phyloP scores from a whole-genome alignment of 495 filamentous ascomycete genomes.

The Xylaria nigripes region DNA sequence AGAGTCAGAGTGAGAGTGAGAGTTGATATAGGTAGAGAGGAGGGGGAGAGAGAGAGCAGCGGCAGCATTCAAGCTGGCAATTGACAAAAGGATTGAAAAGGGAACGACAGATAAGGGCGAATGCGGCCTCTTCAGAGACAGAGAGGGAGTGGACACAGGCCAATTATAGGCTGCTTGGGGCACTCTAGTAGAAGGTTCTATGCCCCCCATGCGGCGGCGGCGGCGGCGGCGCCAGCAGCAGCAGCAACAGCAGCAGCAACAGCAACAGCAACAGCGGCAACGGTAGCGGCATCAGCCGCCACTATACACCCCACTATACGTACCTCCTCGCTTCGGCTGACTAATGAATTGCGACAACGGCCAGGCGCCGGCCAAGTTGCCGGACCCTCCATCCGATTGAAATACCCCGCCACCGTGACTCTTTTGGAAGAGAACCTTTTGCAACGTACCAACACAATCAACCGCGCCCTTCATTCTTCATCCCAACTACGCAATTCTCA shows the following conservation, averaged over 20 bases:
- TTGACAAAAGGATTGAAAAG: not conserved
- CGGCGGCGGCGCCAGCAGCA: not conserved
- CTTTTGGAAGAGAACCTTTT: not conserved
- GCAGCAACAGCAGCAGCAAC: not conserved
- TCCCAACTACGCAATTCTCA: not conserved
- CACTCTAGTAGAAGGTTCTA: constrained; percentile 32
- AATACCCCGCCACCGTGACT: not conserved
- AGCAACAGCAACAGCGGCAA: not conserved
- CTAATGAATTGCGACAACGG: constrained; percentile 4
- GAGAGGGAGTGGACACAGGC: constrained; percentile 13
- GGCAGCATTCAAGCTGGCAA: not conserved
- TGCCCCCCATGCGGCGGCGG: constrained; percentile 1
- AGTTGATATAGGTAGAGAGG: not conserved
- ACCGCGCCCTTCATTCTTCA: not conserved
- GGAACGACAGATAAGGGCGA: constrained; percentile 1
- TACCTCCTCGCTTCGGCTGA: not conserved
- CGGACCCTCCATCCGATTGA: not conserved
- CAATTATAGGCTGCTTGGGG: constrained; percentile 29
- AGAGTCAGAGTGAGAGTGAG: not conserved
- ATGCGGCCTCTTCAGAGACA: constrained; percentile 5
- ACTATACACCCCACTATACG: not conserved
- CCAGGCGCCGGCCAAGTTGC: not conserved
- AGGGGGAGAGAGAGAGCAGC: not conserved
- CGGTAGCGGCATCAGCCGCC: not conserved
- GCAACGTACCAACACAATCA: not conserved